Base-by-base conservation (phyloP, 2,329 filamentous ascomycete species). In the Alternaria arborescens region DNA sequence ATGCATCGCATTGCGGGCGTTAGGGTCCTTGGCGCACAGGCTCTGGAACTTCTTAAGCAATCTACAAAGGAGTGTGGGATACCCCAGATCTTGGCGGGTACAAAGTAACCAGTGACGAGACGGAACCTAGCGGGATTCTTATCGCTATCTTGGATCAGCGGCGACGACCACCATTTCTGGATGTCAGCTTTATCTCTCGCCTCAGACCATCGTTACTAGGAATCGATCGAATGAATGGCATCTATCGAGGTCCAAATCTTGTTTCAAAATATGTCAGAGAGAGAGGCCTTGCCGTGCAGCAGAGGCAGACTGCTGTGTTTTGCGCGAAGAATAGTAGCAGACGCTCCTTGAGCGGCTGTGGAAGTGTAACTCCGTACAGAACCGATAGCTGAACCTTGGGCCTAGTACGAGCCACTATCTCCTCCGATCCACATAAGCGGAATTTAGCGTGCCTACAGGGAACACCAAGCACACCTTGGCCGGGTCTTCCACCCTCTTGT, bases 111-210 rank as follows among this genome's bases (percentile, higher is more conserved):
- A 69, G 67, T 76, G 70, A 70, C 58, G 72, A 63, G 65, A 56
- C 60, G 48, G 43, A 53, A 62, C 46, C 61, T 71, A 74, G 74
- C 62, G 48, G 46, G 55, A 61, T 48, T 59, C 74, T 75, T 76
- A 78, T 77, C 62, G 73, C 75, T 76, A 78, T 77, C 74, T 71
- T 60, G 14, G 74, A 78, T 78, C 74, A 67, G 69, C 74, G 61
- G 53, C 22, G 54, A 55, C 47, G n/a, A 54, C 55, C 64, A 44
- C 69, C 68, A 48, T 32, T 68, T 70, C 53, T 11, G 63, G 68
- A 32, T 34, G 42, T 52, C 54, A 58, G 65, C 71, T 70, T 60
- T 52, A 71, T 72, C 69, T 65, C 61, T 65, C 60, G 61, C 64
- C 60, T 63, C 54, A 64, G 67, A 63, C 44, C 60, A 44, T 57